Base-by-base conservation (phyloP, 2,329 filamentous ascomycete species). In the Colletotrichum sp. region DNA sequence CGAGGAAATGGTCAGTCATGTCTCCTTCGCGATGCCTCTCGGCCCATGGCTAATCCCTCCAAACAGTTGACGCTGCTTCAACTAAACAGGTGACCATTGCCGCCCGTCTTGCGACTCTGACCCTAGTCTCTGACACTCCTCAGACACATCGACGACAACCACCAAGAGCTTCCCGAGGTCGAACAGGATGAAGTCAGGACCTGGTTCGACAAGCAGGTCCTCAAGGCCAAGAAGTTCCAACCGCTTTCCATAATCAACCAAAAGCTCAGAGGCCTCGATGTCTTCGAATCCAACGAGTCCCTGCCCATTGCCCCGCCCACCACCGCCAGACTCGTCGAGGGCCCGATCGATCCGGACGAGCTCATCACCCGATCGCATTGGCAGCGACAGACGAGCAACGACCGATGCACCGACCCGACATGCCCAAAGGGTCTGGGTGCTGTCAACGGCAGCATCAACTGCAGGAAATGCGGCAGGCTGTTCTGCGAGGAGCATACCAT, bases 401-500 rank as follows among this genome's bases (percentile, higher is more conserved):
- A 98, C 84, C 82, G 90, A 15, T 99, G 97, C 82, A 94, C 96
- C 10, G 97, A 99, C 80, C 96, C 96, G 1, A 89, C 93, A 25
- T 99, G 97, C 80, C 95, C 93, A 34, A 95, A 94, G 83, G 91
- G 93, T 30, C 87, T 99, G 7, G 96, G 95, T 1, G 90, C 94
- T 4, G 90, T 94, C 8, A 96, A 94, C 80, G 95, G 96, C 22
- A 96, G 90, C 80, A 93, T 99, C 80, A 98, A 99, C 83, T 99
- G 97, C 84, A 91, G 97, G 77, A 95, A 96, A 77, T 99, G 97
- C 81, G 97, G 97, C 8, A 93, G 94, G 79, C 87, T 99, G 55
- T 99, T 98, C 83, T 99, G 97, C 84, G 97, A 98, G 82, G 95
- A 96, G 79, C 97, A 99, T 83, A 98, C 97, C 68, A 98, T 99